Conservation (phyloP, 192 early-diverging fungal species). For the Entomortierella chlamydospora region DNA sequence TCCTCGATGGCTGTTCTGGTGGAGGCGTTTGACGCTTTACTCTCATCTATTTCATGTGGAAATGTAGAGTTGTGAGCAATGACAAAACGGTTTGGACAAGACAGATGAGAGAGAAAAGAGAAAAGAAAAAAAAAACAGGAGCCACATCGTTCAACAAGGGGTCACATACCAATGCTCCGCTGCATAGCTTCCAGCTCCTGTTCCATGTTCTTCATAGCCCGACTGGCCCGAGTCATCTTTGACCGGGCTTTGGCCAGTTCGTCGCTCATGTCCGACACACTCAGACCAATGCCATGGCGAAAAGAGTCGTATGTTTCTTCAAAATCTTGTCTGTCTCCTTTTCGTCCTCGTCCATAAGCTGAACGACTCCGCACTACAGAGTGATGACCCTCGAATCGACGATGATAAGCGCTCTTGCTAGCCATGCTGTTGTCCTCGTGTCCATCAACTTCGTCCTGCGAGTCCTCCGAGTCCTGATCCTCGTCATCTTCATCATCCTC, state of each 20-base stretch:
- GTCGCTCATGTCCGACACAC: conserved; percentile 40
- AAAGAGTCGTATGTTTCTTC: conserved; percentile 42
- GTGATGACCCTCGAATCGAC: conserved; percentile 47
- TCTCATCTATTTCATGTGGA: conserved; percentile 22
- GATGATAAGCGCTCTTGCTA: conserved; percentile 10
- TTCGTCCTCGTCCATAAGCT: conserved; percentile 6
- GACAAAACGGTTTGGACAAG: background rate
- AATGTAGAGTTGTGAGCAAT: background rate
- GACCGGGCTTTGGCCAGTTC: conserved; percentile 38
- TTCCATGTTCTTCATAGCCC: conserved; percentile 51
- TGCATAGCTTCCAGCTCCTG: conserved; percentile 43
- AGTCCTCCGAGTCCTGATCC: conserved; percentile 17
- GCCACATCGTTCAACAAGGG: background rate
- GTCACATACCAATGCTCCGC: conserved; percentile 28
- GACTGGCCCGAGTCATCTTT: conserved; percentile 42
- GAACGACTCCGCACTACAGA: conserved; percentile 30
- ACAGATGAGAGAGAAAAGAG: background rate
- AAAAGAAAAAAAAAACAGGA: background rate
- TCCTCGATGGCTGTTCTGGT: conserved; percentile 47
- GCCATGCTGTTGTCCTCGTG: conserved; percentile 10
- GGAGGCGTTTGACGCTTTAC: conserved; percentile 35
- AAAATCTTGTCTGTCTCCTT: background rate
- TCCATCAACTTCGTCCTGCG: background rate
- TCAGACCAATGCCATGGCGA: conserved; percentile 36
- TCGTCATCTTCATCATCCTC: conserved; percentile 21